These are phyloP conservation scores for Penicillium daleae DNA, from an alignment of 495 filamentous ascomycete species.

Conservation along the genomic window DNA sequence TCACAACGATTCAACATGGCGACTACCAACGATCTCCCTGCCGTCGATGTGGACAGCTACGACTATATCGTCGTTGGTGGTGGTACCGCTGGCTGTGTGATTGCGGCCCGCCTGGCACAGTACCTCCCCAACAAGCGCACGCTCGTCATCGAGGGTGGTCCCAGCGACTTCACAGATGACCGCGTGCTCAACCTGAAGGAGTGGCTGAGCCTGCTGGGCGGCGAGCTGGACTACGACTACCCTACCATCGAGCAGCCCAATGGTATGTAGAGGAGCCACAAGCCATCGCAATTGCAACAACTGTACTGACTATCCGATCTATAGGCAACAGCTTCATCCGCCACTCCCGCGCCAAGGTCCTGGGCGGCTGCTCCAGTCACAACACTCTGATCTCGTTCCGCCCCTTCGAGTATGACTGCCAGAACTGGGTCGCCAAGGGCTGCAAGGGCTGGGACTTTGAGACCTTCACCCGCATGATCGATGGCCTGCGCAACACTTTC, in stretches of 20 bases:
- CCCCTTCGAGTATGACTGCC: slow-evolving; percentile 78
- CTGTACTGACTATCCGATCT: slow-evolving; percentile 10
- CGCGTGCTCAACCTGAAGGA: slow-evolving; percentile 75
- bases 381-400: slow-evolving; percentile 87
- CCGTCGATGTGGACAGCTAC: slow-evolving; percentile 65
- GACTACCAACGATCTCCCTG: slow-evolving; percentile 64
- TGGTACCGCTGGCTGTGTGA: slow-evolving; percentile 85
- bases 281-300: not conserved
- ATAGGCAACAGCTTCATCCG: slow-evolving; percentile 80
- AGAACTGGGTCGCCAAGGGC: slow-evolving; percentile 71
- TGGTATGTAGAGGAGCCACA: too few relatives aligned
- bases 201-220: slow-evolving; percentile 77
- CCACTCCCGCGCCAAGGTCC: slow-evolving; percentile 81
- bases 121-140: slow-evolving; percentile 68
- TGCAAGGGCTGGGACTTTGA: slow-evolving; percentile 79
- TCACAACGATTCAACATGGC: slow-evolving; percentile 43
- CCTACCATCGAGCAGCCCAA: slow-evolving; percentile 82
- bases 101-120: slow-evolving; percentile 70
- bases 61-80: slow-evolving; percentile 89
- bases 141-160: slow-evolving; percentile 68
- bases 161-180: slow-evolving; percentile 66
- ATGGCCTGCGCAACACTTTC: slow-evolving; percentile 76
- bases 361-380: slow-evolving; percentile 85
- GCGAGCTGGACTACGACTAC: slow-evolving; percentile 86
- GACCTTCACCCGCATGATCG: slow-evolving; percentile 72